Conservation (phyloP, 495 filamentous ascomycete species). For the Neurospora hispaniola region DNA sequence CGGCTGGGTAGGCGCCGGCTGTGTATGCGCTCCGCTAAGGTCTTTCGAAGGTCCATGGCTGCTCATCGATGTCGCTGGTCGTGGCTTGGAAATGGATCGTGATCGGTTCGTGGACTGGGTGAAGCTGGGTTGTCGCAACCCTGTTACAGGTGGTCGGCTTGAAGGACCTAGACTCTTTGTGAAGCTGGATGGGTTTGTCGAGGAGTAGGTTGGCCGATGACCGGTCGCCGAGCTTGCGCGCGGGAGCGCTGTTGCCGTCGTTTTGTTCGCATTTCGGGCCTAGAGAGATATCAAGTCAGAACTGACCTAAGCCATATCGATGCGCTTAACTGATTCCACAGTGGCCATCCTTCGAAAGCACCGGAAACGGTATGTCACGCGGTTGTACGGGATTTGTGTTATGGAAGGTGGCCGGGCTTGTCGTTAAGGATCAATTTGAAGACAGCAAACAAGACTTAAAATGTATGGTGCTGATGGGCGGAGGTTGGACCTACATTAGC, state of each 20-base stretch:
- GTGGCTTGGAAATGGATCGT: slow-evolving; percentile 26
- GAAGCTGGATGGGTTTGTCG: slow-evolving; percentile 31
- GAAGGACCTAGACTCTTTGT: slow-evolving; percentile 47
- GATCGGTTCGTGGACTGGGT: slow-evolving; percentile 31
- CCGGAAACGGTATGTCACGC: not conserved
- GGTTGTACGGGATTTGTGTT: not conserved
- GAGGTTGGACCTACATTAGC: slow-evolving; percentile 6
- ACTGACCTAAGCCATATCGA: not conserved
- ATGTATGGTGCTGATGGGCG: not conserved
- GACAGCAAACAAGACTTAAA: not conserved
- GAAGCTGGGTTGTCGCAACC: slow-evolving; percentile 35
- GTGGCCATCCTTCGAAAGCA: not conserved
- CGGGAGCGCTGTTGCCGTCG: not conserved
- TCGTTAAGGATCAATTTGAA: not conserved
- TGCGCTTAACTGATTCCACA: not conserved
- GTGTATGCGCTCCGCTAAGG: slow-evolving; percentile 26
- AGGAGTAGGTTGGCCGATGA: slow-evolving; percentile 11
- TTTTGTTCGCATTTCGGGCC: not conserved
- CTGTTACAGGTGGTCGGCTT: slow-evolving; percentile 35
- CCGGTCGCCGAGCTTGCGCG: not conserved
- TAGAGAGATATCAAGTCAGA: not conserved
- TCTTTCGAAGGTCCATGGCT: slow-evolving; percentile 30
- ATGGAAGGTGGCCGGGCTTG: not conserved
- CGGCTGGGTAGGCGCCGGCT: slow-evolving; percentile 32
- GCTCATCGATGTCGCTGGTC: slow-evolving; percentile 53